Evolutionary conservation across 495 filamentous ascomycete species (phyloP), one percentile per base, ranked within the genome.

Genomic region (Lasiosphaeria miniovina): DNA sequence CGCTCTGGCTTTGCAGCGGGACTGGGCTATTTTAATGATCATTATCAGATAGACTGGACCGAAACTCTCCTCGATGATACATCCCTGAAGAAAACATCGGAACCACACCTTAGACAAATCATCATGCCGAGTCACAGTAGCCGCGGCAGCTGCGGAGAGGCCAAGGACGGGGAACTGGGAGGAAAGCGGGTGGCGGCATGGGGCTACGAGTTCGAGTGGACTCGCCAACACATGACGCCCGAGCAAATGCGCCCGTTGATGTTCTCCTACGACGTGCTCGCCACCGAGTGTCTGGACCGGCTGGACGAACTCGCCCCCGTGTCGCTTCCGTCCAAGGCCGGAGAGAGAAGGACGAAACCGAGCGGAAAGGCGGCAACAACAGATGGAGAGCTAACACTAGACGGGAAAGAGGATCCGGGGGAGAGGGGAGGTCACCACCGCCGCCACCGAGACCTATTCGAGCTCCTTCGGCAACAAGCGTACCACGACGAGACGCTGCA

Each of bases 121-220:
- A 24, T 24, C 24, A 24, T 24, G 24, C 2, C 24, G 1, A 24
- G 24, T 24, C 24, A 24, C 24, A 24, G 24, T 2, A 24, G 24
- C 10, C 11, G 12, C 43, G 5, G 12, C 7, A 46, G 43, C 43
- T 7, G 15, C 49, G 32, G 49, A 24, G 6, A 24, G 5, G 43
- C 2, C 4, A n/a, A n/a, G 43, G 8, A 46, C 2, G 6, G 11
- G 15, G 12, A 14, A 12, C 24, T 6, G 9, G 3, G 15, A 31
- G 52, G 54, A 31, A 70, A 68, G 41, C 64, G 59, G 12, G 43
- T 60, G 15, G 24, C 73, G 48, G 75, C 71, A 57, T 93, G 86
- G 85, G 89, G 83, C 6, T 81, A 89, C 63, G 80, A 79, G 5
- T 93, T 93, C 67, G 78, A 86, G 52, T 87, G 88, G 80, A 89